Percentiles rank a stretch among this genome's conserved stretches.
These are phyloP conservation scores for Pleurotus pulmonarius DNA, from an alignment of 768 basidiomycete genomes.

Conservation along the genomic window DNA sequence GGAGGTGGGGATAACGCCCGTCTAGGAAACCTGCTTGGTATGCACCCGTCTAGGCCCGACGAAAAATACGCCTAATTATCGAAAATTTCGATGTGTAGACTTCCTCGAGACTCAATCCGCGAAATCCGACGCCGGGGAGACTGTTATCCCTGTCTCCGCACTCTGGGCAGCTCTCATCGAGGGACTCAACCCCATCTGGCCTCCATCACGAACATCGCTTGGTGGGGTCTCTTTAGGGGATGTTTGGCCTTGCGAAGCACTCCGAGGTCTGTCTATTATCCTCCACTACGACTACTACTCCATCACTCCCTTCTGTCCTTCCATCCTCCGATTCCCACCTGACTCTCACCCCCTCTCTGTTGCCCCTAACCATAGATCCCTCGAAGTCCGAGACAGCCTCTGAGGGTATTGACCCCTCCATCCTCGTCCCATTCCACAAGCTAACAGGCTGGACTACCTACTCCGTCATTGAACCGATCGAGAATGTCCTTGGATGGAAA, in stretches of 20 bases:
- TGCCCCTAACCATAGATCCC: background rate
- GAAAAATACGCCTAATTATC: background rate
- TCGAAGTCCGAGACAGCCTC: slow-evolving; percentile 4
- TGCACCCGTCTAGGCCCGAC: slow-evolving; percentile 6
- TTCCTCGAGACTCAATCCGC: slow-evolving; percentile 61
- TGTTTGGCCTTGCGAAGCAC: slow-evolving; percentile 82
- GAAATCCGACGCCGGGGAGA: slow-evolving; percentile 28
- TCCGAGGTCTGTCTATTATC: slow-evolving; percentile 17
- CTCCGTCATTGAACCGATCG: slow-evolving; percentile 80
- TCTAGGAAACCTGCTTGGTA: slow-evolving; percentile 82
- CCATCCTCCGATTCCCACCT: background rate
- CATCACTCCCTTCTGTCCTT: background rate
- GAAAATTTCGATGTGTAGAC: slow-evolving; percentile 35
- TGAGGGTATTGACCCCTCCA: slow-evolving; percentile 46
- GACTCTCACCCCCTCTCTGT: background rate
- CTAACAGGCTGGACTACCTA: slow-evolving; percentile 93
- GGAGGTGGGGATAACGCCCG: slow-evolving; percentile 53
- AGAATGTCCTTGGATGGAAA: slow-evolving; percentile 73
- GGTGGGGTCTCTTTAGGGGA: slow-evolving; percentile 79
- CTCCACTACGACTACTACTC: background rate
- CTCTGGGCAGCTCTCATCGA: slow-evolving; percentile 84
- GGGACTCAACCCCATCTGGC: slow-evolving; percentile 88
- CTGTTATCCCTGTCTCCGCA: slow-evolving; percentile 63
- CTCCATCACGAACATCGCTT: slow-evolving; percentile 63
- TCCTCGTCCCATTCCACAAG: slow-evolving; percentile 93